A percentile compares a stretch with the other conserved stretches of the same genome.
Conservation (phyloP, 2,329 filamentous ascomycete species). For the Cercospora zeina region DNA sequence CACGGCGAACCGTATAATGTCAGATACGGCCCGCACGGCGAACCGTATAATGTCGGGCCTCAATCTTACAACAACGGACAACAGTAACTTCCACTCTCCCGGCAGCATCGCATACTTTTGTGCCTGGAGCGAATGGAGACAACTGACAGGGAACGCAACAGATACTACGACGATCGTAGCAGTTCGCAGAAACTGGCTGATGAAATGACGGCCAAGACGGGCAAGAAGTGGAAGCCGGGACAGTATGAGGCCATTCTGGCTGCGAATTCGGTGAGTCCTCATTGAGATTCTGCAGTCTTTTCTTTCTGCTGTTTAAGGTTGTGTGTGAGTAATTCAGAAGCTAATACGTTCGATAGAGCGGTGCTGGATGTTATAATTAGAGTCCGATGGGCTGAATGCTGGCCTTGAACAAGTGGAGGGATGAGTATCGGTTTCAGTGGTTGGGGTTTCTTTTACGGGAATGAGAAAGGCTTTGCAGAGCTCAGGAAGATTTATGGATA, state of each 20-base stretch:
- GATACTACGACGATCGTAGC: not conserved
- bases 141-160: not conserved
- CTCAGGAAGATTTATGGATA: too few relatives aligned
- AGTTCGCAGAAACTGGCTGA: not conserved
- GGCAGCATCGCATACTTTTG: not conserved
- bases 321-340: too few relatives aligned
- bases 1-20: not conserved
- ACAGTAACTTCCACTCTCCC: not conserved
- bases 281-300: not conserved
- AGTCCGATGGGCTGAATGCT: too few relatives aligned
- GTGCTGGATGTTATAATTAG: not conserved
- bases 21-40: not conserved
- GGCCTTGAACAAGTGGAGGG: too few relatives aligned
- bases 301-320: not conserved
- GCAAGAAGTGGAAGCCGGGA: constrained; percentile 2
- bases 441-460: too few relatives aligned
- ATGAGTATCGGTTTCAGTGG: too few relatives aligned
- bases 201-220: constrained; percentile 5
- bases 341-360: not conserved
- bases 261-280: not conserved
- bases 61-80: not conserved
- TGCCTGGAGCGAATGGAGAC: too few relatives aligned
- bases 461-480: too few relatives aligned
- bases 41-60: not conserved
- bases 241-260: not conserved